Conservation (phyloP, 2,329 filamentous ascomycete genomes). For the Ophiocordyceps robertsii region DNA sequence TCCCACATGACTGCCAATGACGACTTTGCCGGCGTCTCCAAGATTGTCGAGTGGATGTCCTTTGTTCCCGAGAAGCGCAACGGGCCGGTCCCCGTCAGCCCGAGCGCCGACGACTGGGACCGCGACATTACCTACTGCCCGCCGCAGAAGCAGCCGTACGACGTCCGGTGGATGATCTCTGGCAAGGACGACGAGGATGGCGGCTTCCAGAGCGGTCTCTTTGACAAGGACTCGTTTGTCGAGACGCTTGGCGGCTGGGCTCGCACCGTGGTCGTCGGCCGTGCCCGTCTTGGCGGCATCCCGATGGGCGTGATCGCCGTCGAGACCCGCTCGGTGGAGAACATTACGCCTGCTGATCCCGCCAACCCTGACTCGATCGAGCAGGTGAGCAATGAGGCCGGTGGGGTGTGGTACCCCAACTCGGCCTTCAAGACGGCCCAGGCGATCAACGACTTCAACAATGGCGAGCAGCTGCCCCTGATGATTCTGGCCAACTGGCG, state of each 20-base stretch:
- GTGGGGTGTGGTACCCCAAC: slow-evolving; percentile 99
- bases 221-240: slow-evolving; percentile 93
- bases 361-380: slow-evolving; percentile 98
- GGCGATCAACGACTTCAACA: slow-evolving; percentile 97
- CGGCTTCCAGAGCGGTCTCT: slow-evolving; percentile 72
- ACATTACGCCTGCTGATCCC: slow-evolving; percentile 89
- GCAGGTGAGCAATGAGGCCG: slow-evolving; percentile 85
- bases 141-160: slow-evolving; percentile 72
- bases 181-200: slow-evolving; percentile 66
- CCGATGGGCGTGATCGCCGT: slow-evolving; percentile 97
- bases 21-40: slow-evolving; percentile 93
- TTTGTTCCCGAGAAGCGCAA: slow-evolving; percentile 94
- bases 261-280: slow-evolving; percentile 88
- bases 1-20: slow-evolving; percentile 97
- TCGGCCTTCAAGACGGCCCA: slow-evolving; percentile 99
- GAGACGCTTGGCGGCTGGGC: slow-evolving; percentile 96
- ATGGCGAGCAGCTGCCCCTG: slow-evolving; percentile 91
- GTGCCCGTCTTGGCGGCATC: slow-evolving; percentile 91
- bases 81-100: slow-evolving; percentile 82
- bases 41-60: slow-evolving; percentile 97
- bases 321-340: slow-evolving; percentile 91
- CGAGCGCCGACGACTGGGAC: slow-evolving; percentile 78
- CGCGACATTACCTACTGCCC: slow-evolving; percentile 79
- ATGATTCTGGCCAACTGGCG: slow-evolving; percentile 99
- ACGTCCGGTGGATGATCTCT: slow-evolving; percentile 85